Conservation (phyloP, 2,329 filamentous ascomycete species). For the Lecanosticta acicola region DNA sequence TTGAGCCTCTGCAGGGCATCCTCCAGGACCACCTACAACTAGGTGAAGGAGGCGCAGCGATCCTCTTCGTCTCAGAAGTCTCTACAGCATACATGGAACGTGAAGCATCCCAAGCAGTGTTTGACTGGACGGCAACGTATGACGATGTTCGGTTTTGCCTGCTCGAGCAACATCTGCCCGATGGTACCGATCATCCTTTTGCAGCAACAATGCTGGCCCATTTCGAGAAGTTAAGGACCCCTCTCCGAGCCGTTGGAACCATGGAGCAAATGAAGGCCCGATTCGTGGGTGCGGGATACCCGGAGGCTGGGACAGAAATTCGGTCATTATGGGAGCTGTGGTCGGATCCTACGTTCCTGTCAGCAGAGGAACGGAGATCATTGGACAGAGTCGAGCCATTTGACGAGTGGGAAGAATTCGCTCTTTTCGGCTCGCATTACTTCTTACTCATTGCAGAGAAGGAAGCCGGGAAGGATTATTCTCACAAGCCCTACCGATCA, state of each 20-base stretch:
- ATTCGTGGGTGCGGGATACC: slow-evolving; percentile 67
- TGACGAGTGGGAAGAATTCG: slow-evolving; percentile 95
- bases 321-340: slow-evolving; percentile 78
- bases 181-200: slow-evolving; percentile 73
- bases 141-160: slow-evolving; percentile 74
- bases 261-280: slow-evolving; percentile 61
- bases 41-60: slow-evolving; percentile 51
- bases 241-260: slow-evolving; percentile 64
- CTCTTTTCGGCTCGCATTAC: slow-evolving; percentile 78
- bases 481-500: slow-evolving; percentile 16
- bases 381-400: slow-evolving; percentile 75
- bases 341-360: slow-evolving; percentile 63
- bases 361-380: slow-evolving; percentile 50
- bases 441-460: slow-evolving; percentile 65
- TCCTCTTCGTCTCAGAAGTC: slow-evolving; percentile 79
- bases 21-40: slow-evolving; percentile 56
- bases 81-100: slow-evolving; percentile 87
- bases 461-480: slow-evolving; percentile 26
- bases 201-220: slow-evolving; percentile 78
- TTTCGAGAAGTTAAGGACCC: slow-evolving; percentile 73
- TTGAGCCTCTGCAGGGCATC: slow-evolving; percentile 54
- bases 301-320: slow-evolving; percentile 46
- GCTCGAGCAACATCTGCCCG: slow-evolving; percentile 78
- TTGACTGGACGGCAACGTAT: slow-evolving; percentile 70
- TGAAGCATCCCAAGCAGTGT: slow-evolving; percentile 63